phyloP scores from a whole-genome alignment of 495 filamentous ascomycete genomes.

The Apiosordaria backusii region DNA sequence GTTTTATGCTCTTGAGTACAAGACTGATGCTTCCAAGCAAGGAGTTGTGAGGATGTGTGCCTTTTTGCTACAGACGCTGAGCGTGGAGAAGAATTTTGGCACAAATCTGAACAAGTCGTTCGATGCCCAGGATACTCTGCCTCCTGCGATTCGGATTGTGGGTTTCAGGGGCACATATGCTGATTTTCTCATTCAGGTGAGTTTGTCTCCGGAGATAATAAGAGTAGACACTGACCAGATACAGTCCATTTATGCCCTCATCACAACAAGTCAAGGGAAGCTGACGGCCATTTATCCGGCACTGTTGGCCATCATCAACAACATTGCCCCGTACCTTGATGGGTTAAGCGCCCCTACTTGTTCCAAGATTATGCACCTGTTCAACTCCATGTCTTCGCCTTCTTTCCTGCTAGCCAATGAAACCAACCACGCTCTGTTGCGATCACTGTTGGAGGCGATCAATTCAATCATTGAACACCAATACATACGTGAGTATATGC shows the following conservation, averaged over 20 bases:
- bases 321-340: conserved; percentile 80
- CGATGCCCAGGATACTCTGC: conserved; percentile 83
- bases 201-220: conserved; percentile 27
- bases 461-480: conserved; percentile 92
- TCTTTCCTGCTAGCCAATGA: conserved; percentile 95
- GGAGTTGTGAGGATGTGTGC: conserved; percentile 94
- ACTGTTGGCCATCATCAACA: conserved; percentile 87
- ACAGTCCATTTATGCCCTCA: conserved; percentile 87
- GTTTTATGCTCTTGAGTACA: conserved; percentile 89
- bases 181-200: conserved; percentile 88
- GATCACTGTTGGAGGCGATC: conserved; percentile 82
- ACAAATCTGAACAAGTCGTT: conserved; percentile 86
- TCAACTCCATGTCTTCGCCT: conserved; percentile 90
- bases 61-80: conserved; percentile 92
- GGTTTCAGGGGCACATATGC: conserved; percentile 90
- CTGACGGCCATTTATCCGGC: conserved; percentile 91
- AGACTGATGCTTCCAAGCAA: conserved; percentile 79
- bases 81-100: conserved; percentile 88
- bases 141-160: conserved; percentile 69
- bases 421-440: conserved; percentile 77
- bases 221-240: conserved; percentile 29
- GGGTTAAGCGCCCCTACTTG: conserved; percentile 69
- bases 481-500: conserved; percentile 60
- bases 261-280: conserved; percentile 88
- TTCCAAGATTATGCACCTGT: conserved; percentile 82